A percentile compares a stretch with the other conserved stretches of the same genome.
Evolutionary conservation across 306 rosid species (phyloP).

Genomic region (Erythrophleum fordii): DNA sequence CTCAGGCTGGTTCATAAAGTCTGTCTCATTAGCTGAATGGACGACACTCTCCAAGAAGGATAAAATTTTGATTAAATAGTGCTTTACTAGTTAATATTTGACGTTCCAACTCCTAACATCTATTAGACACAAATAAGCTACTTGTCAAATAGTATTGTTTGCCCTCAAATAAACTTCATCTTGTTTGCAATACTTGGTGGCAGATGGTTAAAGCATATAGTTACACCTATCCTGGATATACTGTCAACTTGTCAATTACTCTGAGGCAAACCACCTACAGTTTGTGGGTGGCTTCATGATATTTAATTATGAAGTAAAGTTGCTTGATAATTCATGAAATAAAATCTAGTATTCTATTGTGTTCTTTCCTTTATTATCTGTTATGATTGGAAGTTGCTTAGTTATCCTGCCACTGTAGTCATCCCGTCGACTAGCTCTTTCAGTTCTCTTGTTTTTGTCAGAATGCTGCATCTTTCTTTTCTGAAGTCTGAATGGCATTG

Average conservation of each 20-base stretch:
- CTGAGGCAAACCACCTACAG: not conserved
- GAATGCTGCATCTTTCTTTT: not conserved
- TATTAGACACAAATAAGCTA: not conserved
- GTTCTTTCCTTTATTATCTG: not conserved
- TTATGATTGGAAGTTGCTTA: conserved; percentile 26
- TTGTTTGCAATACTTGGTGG: conserved; percentile 7
- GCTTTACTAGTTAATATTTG: not conserved
- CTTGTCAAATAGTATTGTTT: not conserved
- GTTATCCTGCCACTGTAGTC: conserved; percentile 10
- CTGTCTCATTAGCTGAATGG: conserved; percentile 17
- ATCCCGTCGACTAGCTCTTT: not conserved
- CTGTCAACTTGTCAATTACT: not conserved
- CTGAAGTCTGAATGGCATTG: not conserved
- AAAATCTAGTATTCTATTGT: not conserved
- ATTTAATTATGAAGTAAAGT: conserved; percentile 11
- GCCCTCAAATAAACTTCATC: conserved; percentile 18
- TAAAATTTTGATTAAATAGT: not conserved
- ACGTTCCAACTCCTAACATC: not conserved
- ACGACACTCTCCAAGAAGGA: conserved; percentile 13
- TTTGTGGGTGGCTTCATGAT: not conserved
- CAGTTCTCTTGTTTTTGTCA: not conserved
- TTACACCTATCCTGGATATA: not conserved
- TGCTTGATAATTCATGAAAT: not conserved
- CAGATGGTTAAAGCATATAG: conserved; percentile 14
- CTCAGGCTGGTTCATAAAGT: not conserved